Conservation (phyloP, 129 eudicot species). For the Logfia minima region DNA sequence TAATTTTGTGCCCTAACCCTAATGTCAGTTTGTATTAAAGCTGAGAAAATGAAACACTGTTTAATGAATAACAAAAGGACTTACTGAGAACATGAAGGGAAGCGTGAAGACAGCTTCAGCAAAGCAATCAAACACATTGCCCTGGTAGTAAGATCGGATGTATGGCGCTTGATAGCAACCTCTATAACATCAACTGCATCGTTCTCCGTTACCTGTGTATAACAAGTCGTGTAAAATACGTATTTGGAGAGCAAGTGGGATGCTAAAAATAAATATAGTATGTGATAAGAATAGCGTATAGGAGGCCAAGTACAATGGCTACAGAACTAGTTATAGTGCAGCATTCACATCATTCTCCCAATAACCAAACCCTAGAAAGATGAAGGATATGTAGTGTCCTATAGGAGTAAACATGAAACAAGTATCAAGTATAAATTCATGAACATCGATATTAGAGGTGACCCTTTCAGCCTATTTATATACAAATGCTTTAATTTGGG, state of each 20-base stretch:
- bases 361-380: neutral
- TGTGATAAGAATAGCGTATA: neutral
- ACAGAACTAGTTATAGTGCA: neutral
- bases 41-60: neutral
- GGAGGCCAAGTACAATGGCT: neutral
- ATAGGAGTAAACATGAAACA: neutral
- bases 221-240: conserved; percentile 16
- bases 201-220: conserved; percentile 78
- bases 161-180: conserved; percentile 63
- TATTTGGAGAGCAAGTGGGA: conserved; percentile 2
- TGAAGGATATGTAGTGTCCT: neutral
- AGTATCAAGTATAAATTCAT: neutral
- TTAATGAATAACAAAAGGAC: conserved; percentile 31
- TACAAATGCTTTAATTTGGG: neutral
- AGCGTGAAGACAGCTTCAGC: conserved; percentile 89
- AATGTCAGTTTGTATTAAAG: conserved; percentile 9
- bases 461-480: neutral
- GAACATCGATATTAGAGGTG: neutral
- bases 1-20: neutral
- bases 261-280: neutral
- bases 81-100: conserved; percentile 88
- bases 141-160: conserved; percentile 74
- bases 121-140: conserved; percentile 95
- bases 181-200: conserved; percentile 90
- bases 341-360: conserved; percentile 6